Conservation (phyloP, 805 yeast genomes). For the Kodamaea leandrae region DNA sequence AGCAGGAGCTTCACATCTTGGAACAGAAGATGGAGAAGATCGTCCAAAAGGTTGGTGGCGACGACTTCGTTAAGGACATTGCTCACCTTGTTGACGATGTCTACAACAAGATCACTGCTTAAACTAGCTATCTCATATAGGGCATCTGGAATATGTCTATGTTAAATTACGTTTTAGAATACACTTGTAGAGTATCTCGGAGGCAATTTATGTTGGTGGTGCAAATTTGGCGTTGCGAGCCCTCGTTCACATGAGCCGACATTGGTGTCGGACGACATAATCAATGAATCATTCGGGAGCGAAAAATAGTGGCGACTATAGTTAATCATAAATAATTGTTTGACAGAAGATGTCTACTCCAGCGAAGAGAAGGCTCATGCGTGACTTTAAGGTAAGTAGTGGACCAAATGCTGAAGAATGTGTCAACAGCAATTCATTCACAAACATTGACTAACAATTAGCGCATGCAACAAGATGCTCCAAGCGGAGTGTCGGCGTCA, state of each 20-base stretch:
- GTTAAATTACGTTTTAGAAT: background rate
- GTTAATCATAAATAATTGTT: background rate
- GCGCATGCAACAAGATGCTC: conserved; percentile 97
- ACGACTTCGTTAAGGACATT: conserved; percentile 22
- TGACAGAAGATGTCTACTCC: conserved; percentile 86
- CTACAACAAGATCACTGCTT: conserved; percentile 16
- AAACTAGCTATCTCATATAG: background rate
- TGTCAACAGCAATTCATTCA: background rate
- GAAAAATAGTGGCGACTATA: conserved; percentile 9
- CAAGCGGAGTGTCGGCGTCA: conserved; percentile 96
- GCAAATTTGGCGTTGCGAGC: too few species aligned
- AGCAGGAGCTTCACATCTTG: conserved; percentile 8
- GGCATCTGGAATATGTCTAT: conserved; percentile 4
- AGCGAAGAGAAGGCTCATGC: conserved; percentile 98
- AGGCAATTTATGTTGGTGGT: too few species aligned
- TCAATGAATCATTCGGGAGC: conserved; percentile 1
- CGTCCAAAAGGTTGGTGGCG: conserved; percentile 20
- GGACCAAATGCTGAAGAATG: background rate
- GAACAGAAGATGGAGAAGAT: conserved; percentile 22
- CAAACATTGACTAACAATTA: conserved; percentile 23
- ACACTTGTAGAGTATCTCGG: too few species aligned
- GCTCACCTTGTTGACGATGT: conserved; percentile 26
- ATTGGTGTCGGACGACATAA: conserved; percentile 1
- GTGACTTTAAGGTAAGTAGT: conserved; percentile 80
- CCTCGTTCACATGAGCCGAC: background rate